These are phyloP conservation scores for Stemphylium lycopersici DNA, from an alignment of 2,329 filamentous ascomycete species.

Conservation along the genomic window DNA sequence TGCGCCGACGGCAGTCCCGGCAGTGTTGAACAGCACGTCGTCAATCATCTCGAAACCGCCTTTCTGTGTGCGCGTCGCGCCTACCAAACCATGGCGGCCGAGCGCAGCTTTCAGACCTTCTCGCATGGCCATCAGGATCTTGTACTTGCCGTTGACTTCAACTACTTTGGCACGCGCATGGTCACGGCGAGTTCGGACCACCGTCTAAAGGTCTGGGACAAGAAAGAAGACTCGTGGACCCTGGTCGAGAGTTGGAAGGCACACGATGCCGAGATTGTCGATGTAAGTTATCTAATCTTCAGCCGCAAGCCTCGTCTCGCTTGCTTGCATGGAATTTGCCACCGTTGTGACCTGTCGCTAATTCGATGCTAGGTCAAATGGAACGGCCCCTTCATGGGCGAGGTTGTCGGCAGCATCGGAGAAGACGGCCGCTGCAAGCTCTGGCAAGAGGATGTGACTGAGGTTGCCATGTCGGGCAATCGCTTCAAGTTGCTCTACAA, in stretches of 20 bases:
- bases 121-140: slow-evolving; percentile 79
- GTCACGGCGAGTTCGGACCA: slow-evolving; percentile 92
- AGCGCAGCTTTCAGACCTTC: slow-evolving; percentile 61
- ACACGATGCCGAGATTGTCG: slow-evolving; percentile 87
- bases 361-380: slow-evolving; percentile 74
- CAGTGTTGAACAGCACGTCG: slow-evolving; percentile 33
- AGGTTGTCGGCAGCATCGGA: slow-evolving; percentile 84
- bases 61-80: slow-evolving; percentile 39
- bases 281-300: slow-evolving; percentile 62
- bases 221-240: slow-evolving; percentile 76
- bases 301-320: slow-evolving; percentile 23
- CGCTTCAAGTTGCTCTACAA: slow-evolving; percentile 77
- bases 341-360: slow-evolving; percentile 25
- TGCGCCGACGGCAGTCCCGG: slow-evolving; percentile 38
- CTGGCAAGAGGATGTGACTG: slow-evolving; percentile 88
- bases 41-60: slow-evolving; percentile 32
- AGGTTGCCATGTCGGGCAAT: slow-evolving; percentile 73
- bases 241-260: slow-evolving; percentile 87
- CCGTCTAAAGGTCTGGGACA: slow-evolving; percentile 88
- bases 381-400: slow-evolving; percentile 88
- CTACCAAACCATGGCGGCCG: slow-evolving; percentile 45
- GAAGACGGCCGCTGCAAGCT: slow-evolving; percentile 89
- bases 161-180: slow-evolving; percentile 89
- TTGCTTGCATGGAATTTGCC: slow-evolving; percentile 27
- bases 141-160: slow-evolving; percentile 85